Evolutionary conservation across 306 rosid species (phyloP).

Genomic region (Castanopsis chinensis): DNA sequence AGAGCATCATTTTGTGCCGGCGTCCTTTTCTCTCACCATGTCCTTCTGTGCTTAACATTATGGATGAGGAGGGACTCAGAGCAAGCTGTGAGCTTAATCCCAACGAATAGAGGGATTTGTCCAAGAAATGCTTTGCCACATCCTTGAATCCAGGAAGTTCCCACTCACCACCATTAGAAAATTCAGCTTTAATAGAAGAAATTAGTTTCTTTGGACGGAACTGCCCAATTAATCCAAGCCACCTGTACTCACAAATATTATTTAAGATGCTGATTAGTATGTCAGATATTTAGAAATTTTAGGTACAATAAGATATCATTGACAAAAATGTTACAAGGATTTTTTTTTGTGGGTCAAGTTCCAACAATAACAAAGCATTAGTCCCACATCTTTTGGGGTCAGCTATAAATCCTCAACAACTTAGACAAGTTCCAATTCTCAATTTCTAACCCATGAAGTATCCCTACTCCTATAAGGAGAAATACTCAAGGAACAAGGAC

Average conservation of each 20-base stretch:
- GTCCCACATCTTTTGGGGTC: too few species aligned
- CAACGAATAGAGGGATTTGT: slow-evolving; percentile 65
- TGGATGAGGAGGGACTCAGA: slow-evolving; percentile 45
- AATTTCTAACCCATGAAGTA: slow-evolving; percentile 10
- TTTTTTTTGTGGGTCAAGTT: too few species aligned
- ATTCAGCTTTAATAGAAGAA: slow-evolving; percentile 56
- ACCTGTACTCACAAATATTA: slow-evolving; percentile 47
- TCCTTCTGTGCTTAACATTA: slow-evolving; percentile 55
- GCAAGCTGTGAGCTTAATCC: slow-evolving; percentile 65
- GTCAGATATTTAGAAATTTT: slow-evolving; percentile 7
- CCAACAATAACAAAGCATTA: too few species aligned
- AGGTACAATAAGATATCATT: slow-evolving; percentile 9
- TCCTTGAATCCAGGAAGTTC: slow-evolving; percentile 62
- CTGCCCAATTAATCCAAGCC: slow-evolving; percentile 78
- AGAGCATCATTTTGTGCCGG: slow-evolving; percentile 56
- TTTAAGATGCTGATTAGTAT: slow-evolving; percentile 9
- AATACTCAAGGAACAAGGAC: not conserved
- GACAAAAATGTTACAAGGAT: slow-evolving; percentile 1
- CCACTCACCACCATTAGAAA: slow-evolving; percentile 38
- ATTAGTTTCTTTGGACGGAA: slow-evolving; percentile 80
- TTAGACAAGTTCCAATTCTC: not conserved
- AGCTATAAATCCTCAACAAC: too few species aligned
- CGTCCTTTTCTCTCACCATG: slow-evolving; percentile 72
- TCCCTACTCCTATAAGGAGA: not conserved
- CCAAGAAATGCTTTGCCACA: slow-evolving; percentile 64